Evolutionary conservation across 768 basidiomycete genomes (phyloP), one percentile per base, ranked within the genome.

Genomic region (Amanita muscaria): DNA sequence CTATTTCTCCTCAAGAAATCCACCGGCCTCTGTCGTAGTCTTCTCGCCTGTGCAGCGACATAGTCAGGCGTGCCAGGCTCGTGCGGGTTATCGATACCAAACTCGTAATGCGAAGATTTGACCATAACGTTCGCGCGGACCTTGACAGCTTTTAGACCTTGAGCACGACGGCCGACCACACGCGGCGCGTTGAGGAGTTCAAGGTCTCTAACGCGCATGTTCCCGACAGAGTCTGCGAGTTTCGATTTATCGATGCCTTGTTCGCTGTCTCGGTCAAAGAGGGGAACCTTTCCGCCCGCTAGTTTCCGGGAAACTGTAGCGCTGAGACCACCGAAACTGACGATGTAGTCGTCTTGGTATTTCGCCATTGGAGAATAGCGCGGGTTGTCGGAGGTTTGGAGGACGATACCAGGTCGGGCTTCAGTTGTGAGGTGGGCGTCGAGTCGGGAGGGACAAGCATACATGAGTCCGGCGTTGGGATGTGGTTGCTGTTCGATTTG

Each of bases 401-500:
- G 66, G 50, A 81, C 48, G 46, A 85, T 70, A 40, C 83, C 88
- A 5, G 77, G 75, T 51, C 76, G 68, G 14, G 76, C 63, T 48
- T 64, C 68, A 6, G 69, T 68, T 56, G 65, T 68, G 57, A 80
- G 64, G 41, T 64, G 62, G 0, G 72, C 67, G 42, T 86, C 80
- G 38, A 88, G 61, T 5, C 49, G 42, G 5, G 81, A 68, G 27
- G 73, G 68, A 31, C 67, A 64, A 2, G 75, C 59, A 59, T 89
- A 90, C 35, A 66, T 63, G 32, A 88, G 67, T 3, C 75, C 88
- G 30, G 70, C 85, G 29, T 62, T 68, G 21, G 63, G 69, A 51
- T 89, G 88, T 0, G 84, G 84, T 44, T 74, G 68, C 33, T 74
- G 79, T 48, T 79, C 76, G 49, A 89, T 79, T 31, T 54, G 59